Percentiles rank a stretch among this genome's conserved stretches.
These are phyloP conservation scores for Trichomonas vaginalis DNA, from an alignment of 208 protist species.

Conservation along the genomic window DNA sequence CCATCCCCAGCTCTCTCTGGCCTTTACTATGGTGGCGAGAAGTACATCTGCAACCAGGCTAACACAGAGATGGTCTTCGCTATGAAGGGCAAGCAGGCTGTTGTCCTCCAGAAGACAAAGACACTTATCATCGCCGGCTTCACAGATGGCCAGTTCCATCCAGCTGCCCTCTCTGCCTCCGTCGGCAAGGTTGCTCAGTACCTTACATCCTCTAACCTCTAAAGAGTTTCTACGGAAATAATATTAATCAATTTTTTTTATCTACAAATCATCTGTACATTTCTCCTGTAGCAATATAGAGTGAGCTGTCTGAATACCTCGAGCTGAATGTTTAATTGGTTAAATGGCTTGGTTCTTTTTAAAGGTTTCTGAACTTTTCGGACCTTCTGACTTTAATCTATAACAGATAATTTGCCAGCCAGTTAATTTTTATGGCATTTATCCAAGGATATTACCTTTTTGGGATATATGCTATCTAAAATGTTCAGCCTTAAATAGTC, in stretches of 20 bases:
- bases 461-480: no score
- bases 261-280: no score
- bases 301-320: no score
- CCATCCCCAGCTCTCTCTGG: not conserved
- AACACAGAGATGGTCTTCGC: not conserved
- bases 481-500: no score
- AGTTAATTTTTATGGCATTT: no score
- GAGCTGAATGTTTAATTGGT: no score
- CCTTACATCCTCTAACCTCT: not conserved
- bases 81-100: not conserved
- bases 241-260: not conserved
- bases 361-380: no score
- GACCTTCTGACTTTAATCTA: no score
- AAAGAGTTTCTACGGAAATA: not conserved
- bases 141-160: not conserved
- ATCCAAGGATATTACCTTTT: no score
- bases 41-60: not conserved
- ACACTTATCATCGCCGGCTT: not conserved
- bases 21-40: not conserved
- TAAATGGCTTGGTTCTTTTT: no score
- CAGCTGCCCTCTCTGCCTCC: not conserved
- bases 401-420: no score
- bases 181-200: not conserved
- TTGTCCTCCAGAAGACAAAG: constrained; percentile 5
- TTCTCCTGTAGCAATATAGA: no score